Evolutionary conservation across 768 basidiomycete species (phyloP).

Genomic region (Tephrocybe rancida): DNA sequence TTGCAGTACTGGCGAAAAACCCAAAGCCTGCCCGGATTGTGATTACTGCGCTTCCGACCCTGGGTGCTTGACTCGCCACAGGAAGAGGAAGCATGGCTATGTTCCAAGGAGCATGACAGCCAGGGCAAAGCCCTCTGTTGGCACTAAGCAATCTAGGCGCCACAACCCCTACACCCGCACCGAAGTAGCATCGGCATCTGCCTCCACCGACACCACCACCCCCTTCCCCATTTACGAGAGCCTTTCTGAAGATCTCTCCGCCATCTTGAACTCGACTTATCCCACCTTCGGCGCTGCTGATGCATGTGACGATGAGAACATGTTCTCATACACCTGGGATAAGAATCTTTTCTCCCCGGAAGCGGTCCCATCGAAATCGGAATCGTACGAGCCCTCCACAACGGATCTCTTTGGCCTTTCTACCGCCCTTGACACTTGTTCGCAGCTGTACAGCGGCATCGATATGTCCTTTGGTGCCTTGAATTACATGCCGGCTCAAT

Average conservation of each 20-base stretch:
- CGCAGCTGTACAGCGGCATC: constrained; percentile 1
- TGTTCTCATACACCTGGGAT: constrained; percentile 8
- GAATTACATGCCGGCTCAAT: not conserved
- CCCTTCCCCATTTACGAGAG: not conserved
- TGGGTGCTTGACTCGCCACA: constrained; percentile 32
- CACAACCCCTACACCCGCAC: not conserved
- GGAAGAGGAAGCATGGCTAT: constrained; percentile 27
- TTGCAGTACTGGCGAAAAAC: constrained; percentile 29
- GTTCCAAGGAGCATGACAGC: not conserved
- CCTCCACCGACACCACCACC: not conserved
- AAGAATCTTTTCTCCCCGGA: not conserved
- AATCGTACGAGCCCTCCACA: not conserved
- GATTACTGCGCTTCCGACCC: constrained; percentile 29
- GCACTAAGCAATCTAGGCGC: not conserved
- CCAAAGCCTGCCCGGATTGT: constrained; percentile 28
- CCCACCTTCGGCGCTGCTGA: not conserved
- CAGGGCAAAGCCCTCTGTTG: not conserved
- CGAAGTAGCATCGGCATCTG: not conserved
- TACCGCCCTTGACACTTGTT: not conserved
- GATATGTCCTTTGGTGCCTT: not conserved
- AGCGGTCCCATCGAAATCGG: not conserved
- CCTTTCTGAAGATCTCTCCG: not conserved
- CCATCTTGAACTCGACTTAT: not conserved
- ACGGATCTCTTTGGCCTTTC: not conserved
- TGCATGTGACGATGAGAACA: not conserved